Percentiles rank a stretch among this genome's conserved stretches.
These are phyloP conservation scores for Ustanciosporium gigantosporum DNA, from an alignment of 1,284 basidiomycete species.

Conservation along the genomic window DNA sequence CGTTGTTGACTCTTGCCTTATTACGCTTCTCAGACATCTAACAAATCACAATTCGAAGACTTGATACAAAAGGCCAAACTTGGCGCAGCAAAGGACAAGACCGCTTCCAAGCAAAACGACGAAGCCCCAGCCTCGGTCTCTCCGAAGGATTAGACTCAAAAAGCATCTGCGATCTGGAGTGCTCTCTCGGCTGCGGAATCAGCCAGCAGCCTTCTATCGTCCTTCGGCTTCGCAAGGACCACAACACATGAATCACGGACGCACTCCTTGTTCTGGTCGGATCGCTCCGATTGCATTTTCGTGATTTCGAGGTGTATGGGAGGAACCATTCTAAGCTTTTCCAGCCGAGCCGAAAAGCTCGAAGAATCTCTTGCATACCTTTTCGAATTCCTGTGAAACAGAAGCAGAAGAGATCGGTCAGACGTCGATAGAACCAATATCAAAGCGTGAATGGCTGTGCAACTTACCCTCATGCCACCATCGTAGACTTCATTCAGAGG, in stretches of 20 bases:
- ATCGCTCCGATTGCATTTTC: no score
- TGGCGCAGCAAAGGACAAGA: slow-evolving; percentile 13
- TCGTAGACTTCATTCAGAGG: slow-evolving; percentile 36
- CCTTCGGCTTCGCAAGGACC: no score
- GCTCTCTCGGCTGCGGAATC: no score
- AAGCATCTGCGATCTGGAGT: no score
- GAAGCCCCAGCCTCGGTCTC: no score
- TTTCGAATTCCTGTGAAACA: slow-evolving; percentile 4
- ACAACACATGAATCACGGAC: no score
- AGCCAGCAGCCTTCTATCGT: no score
- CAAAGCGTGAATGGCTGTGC: neutral
- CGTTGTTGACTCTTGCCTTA: neutral
- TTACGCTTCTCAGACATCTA: neutral
- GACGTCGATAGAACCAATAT: neutral
- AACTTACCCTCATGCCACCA: slow-evolving; percentile 21
- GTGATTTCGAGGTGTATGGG: no score
- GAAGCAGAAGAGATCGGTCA: slow-evolving; percentile 3
- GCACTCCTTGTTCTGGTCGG: no score
- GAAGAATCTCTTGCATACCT: slow-evolving; percentile 24
- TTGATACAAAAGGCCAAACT: slow-evolving; percentile 23
- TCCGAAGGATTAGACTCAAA: no score
- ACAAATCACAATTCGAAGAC: slow-evolving; percentile 34
- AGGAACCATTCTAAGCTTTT: slow-evolving; percentile 23
- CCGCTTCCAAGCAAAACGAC: slow-evolving; percentile 5
- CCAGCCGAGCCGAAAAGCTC: slow-evolving; percentile 17